Percentiles rank a stretch among this genome's conserved stretches.
Conservation (phyloP, 257 asterid species). For the Jaltomata sinuosa region DNA sequence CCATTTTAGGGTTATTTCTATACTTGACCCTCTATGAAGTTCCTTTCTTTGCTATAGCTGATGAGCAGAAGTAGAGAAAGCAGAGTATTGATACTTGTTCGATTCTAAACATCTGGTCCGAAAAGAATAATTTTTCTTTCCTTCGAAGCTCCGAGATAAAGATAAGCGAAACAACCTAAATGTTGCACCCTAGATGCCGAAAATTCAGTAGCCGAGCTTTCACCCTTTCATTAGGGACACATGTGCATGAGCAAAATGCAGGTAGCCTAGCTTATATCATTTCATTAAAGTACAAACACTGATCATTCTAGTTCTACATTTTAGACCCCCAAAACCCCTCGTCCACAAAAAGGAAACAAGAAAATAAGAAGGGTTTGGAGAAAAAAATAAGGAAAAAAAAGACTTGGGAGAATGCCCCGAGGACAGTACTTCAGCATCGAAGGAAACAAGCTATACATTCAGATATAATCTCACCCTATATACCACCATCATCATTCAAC, state of each 20-base stretch:
- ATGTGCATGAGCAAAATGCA: background rate
- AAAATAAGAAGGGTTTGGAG: background rate
- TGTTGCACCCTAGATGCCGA: no score
- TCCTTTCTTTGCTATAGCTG: no score
- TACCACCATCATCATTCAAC: background rate
- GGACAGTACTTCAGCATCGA: background rate
- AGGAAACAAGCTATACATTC: background rate
- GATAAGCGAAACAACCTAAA: no score
- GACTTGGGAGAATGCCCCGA: background rate
- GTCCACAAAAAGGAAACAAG: background rate
- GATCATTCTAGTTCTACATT: background rate
- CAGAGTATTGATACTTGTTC: no score
- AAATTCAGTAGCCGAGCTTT: no score
- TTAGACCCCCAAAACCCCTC: background rate
- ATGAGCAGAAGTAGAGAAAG: no score
- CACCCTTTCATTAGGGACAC: background rate
- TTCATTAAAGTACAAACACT: background rate
- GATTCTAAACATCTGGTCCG: no score
- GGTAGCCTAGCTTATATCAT: background rate
- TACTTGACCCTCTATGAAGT: no score
- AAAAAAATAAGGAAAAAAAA: background rate
- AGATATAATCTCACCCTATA: background rate
- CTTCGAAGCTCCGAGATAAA: no score
- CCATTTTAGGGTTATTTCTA: no score
- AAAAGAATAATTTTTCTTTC: no score